These are phyloP conservation scores for Fusarium caatingaense DNA, from an alignment of 2,329 filamentous ascomycete genomes.

Conservation along the genomic window DNA sequence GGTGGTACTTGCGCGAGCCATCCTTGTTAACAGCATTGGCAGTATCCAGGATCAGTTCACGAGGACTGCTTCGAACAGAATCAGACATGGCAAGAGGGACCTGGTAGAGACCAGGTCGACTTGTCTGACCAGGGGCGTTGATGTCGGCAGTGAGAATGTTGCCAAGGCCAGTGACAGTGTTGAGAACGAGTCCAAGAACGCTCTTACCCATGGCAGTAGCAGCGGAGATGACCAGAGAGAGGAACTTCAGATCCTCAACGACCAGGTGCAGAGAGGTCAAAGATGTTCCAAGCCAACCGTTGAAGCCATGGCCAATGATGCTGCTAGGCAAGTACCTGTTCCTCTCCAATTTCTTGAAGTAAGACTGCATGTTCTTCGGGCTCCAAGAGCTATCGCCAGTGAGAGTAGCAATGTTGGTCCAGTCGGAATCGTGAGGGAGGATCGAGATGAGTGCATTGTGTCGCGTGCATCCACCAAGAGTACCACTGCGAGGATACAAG, in stretches of 20 bases:
- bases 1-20: conserved; percentile 45
- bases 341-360: conserved; percentile 57
- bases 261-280: conserved; percentile 41
- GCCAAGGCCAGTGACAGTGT: conserved; percentile 41
- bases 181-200: conserved; percentile 28
- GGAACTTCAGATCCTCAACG: conserved; percentile 46
- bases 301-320: conserved; percentile 56
- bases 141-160: conserved; percentile 46
- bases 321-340: conserved; percentile 55
- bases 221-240: conserved; percentile 45
- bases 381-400: conserved; percentile 59
- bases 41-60: conserved; percentile 63
- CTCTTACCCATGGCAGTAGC: conserved; percentile 45
- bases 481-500: conserved; percentile 58
- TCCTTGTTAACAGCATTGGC: conserved; percentile 39
- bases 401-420: conserved; percentile 53
- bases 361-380: conserved; percentile 54
- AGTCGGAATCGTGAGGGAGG: conserved; percentile 56
- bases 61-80: conserved; percentile 64
- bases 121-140: conserved; percentile 41
- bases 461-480: conserved; percentile 55
- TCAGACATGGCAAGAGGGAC: conserved; percentile 67
- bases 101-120: conserved; percentile 59
- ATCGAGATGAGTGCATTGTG: conserved; percentile 55
- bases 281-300: conserved; percentile 51